These are phyloP conservation scores for Collariella sp. DNA, from an alignment of 495 filamentous ascomycete genomes.

Conservation along the genomic window DNA sequence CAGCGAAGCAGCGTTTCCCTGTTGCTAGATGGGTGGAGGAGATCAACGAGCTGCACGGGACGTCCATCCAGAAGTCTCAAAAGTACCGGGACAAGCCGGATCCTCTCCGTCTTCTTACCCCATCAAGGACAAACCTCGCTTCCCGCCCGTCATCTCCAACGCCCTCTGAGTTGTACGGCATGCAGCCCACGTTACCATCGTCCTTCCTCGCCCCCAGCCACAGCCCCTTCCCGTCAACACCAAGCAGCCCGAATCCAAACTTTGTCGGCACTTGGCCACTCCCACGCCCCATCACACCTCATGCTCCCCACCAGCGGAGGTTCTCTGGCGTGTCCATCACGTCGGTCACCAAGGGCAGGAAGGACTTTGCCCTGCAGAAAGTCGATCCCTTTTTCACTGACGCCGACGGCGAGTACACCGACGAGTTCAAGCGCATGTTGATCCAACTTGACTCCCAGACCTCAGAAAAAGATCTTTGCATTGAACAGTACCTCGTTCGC, in stretches of 20 bases:
- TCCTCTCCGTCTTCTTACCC: background rate
- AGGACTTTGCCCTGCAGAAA: constrained; percentile 47
- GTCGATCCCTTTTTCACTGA: constrained; percentile 61
- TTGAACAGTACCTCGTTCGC: constrained; percentile 53
- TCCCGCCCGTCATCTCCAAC: constrained; percentile 8
- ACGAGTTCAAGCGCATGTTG: constrained; percentile 47
- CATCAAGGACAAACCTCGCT: background rate
- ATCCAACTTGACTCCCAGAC: constrained; percentile 45
- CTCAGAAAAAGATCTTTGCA: constrained; percentile 49
- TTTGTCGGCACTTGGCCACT: background rate
- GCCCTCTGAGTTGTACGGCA: constrained; percentile 7
- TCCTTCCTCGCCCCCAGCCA: constrained; percentile 17
- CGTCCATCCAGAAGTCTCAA: constrained; percentile 33
- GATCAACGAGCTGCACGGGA: constrained; percentile 51
- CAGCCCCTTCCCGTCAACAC: constrained; percentile 16
- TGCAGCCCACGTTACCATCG: constrained; percentile 1
- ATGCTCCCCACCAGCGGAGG: background rate
- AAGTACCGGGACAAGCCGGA: constrained; percentile 14
- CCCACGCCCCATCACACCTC: background rate
- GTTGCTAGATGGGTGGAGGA: constrained; percentile 59
- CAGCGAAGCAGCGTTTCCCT: constrained; percentile 68
- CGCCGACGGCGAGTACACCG: constrained; percentile 47
- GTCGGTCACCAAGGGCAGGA: constrained; percentile 19
- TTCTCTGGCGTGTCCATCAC: constrained; percentile 6
- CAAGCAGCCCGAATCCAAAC: constrained; percentile 2